Evolutionary conservation across 2,329 filamentous ascomycete genomes (phyloP).

Genomic region (Leptographium wingfieldii): DNA sequence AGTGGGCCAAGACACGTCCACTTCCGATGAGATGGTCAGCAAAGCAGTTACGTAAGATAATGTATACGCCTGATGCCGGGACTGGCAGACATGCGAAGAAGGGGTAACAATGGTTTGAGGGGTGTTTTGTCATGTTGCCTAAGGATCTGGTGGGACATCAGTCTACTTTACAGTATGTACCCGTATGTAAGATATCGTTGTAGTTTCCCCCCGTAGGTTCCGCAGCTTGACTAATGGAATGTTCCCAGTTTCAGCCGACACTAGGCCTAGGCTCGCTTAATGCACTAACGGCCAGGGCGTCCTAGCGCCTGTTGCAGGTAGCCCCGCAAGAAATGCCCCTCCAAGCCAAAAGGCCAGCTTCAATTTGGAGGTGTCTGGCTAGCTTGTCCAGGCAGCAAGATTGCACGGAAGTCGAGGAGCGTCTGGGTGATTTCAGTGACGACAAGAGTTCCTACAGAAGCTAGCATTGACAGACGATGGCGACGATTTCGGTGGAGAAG

Average conservation of each 20-base stretch:
- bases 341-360: neutral
- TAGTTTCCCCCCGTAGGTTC: too few relatives aligned
- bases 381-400: neutral
- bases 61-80: too few relatives aligned
- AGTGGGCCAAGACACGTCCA: neutral
- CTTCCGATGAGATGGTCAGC: neutral
- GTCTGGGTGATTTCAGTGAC: neutral
- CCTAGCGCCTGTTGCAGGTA: slow-evolving; percentile 12
- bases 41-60: neutral
- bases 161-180: too few relatives aligned
- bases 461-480: slow-evolving; percentile 4
- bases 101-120: neutral
- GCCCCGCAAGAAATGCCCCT: slow-evolving; percentile 4
- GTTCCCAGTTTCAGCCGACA: slow-evolving; percentile 11
- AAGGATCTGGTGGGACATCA: too few relatives aligned
- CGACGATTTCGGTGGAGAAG: slow-evolving; percentile 42
- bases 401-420: too few relatives aligned
- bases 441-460: neutral
- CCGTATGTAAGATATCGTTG: too few relatives aligned
- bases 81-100: too few relatives aligned
- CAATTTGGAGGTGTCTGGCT: neutral
- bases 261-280: slow-evolving; percentile 8
- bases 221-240: neutral
- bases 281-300: neutral
- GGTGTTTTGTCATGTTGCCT: neutral